Base-by-base conservation (phyloP, 176 grass and related monocot species). In the Eremochloa ophiuroides region DNA sequence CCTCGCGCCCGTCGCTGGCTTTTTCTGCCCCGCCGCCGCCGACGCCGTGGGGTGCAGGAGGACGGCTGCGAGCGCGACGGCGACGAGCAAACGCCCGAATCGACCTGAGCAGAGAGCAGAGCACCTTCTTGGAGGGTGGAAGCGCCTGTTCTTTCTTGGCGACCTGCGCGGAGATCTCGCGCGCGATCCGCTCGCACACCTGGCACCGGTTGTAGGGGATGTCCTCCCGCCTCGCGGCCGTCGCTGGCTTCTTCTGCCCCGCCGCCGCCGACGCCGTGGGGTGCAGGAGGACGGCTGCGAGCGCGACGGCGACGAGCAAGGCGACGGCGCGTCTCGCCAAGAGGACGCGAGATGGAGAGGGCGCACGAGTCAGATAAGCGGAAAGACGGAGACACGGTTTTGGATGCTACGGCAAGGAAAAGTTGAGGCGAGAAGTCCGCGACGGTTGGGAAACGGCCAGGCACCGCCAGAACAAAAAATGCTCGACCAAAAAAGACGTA, bases 191-290 rank as follows among this genome's bases (percentile, higher is more conserved):
- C 88, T 95, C 79, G 82, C 96, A 99, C 31, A 99, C 96, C 82
- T 99, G 96, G 84, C 96, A 99, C 65, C 83, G 86, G 74, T 95
- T 95, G 84, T 86, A 98, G 17, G 90, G 96, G 64, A 99, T 81
- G 77, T 95, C 96, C 75, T 95, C 96, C 85, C 83, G 88, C 63
- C 96, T 95, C 70, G 96, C 93, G 39, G 90, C 80, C 29, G 91
- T 85, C 44, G 96, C 75, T 27, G 71, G 61, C 76, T 86, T 84
- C 83, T 95, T 99, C 81, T 67, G 82, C 31, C 80, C 84, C 23
- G 81, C 79, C 12, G 79, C 85, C 39, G 83, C 79, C 5, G 79
- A 80, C 27, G 23, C 58, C 1, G 9, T 6, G 61, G 63, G 72
- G 66, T 76, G 46, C 22, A 82, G 75, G 22, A 87, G 28, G 27